These are phyloP conservation scores for Boletus reticuloceps DNA, from an alignment of 768 basidiomycete species.

Conservation along the genomic window DNA sequence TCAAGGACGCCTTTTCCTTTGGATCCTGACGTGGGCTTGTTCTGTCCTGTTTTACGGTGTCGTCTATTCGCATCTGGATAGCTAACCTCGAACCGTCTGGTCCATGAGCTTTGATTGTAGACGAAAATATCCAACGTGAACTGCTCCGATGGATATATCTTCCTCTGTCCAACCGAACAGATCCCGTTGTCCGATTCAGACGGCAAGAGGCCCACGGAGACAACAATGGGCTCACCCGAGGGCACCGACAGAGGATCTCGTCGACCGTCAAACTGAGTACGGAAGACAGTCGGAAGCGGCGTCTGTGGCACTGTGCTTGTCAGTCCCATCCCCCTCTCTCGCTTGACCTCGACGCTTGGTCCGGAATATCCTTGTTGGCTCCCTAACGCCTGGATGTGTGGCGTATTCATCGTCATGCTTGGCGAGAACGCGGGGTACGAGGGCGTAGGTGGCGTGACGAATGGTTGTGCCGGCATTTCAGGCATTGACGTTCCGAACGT, in stretches of 20 bases:
- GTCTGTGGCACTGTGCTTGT: slow-evolving; percentile 43
- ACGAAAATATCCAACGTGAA: slow-evolving; percentile 88
- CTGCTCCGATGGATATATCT: slow-evolving; percentile 68
- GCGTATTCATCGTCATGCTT: slow-evolving; percentile 43
- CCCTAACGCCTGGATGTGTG: slow-evolving; percentile 53
- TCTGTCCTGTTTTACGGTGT: slow-evolving; percentile 35
- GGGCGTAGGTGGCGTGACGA: slow-evolving; percentile 53
- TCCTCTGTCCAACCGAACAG: slow-evolving; percentile 29
- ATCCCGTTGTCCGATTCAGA: slow-evolving; percentile 14
- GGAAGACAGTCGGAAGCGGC: slow-evolving; percentile 52
- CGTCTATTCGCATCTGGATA: slow-evolving; percentile 56
- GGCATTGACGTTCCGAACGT: slow-evolving; percentile 30
- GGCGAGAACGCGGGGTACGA: slow-evolving; percentile 70
- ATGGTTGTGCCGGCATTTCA: slow-evolving; percentile 15
- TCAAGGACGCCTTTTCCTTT: slow-evolving; percentile 21
- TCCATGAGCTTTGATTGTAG: slow-evolving; percentile 77
- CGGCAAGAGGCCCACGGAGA: slow-evolving; percentile 59
- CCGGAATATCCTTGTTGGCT: slow-evolving; percentile 49
- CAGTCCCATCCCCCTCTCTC: slow-evolving; percentile 49
- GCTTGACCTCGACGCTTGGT: slow-evolving; percentile 62
- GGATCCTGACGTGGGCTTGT: slow-evolving; percentile 12
- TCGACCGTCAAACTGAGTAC: slow-evolving; percentile 36
- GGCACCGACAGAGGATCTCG: slow-evolving; percentile 10
- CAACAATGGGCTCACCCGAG: slow-evolving; percentile 58
- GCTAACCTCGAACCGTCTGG: slow-evolving; percentile 73